A percentile compares a stretch with the other conserved stretches of the same genome.
Conservation (phyloP, 352 stramenopile genomes). For the Phytophthora brassicae region DNA sequence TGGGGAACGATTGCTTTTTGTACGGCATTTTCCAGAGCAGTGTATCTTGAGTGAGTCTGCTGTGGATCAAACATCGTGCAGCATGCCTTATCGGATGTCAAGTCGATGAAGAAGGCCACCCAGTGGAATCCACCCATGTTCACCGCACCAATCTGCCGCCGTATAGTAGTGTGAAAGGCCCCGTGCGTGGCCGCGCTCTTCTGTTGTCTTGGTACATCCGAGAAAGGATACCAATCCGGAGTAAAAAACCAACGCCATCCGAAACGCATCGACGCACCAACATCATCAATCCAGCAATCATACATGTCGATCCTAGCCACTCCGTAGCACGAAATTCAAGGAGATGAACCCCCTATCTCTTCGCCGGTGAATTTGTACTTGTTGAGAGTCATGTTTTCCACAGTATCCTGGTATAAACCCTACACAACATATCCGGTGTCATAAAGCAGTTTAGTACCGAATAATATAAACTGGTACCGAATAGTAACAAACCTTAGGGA, state of each 20-base stretch:
- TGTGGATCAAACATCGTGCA: constrained; percentile 5
- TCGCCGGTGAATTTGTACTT: not conserved
- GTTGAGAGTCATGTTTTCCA: constrained; percentile 9
- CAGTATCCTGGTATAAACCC: not conserved
- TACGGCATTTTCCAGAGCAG: not conserved
- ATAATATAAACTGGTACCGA: not conserved
- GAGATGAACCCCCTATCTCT: constrained; percentile 7
- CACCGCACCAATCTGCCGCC: not conserved
- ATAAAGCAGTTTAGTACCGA: not conserved
- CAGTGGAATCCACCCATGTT: constrained; percentile 5
- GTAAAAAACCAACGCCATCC: not conserved
- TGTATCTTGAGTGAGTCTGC: not conserved
- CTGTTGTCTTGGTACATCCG: not conserved
- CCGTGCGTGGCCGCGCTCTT: not conserved
- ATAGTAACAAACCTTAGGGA: constrained; percentile 3
- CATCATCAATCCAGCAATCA: constrained; percentile 3
- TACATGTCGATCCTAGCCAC: constrained; percentile 7
- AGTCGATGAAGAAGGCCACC: constrained; percentile 9
- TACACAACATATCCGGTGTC: constrained; percentile 7
- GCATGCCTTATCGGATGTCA: not conserved
- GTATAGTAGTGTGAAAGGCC: not conserved
- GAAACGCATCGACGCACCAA: not conserved
- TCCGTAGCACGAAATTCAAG: not conserved
- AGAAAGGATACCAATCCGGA: constrained; percentile 4
- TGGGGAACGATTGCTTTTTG: not conserved